Evolutionary conservation across 2,329 filamentous ascomycete genomes (phyloP).

Genomic region (Emmonsiellopsis sp.): DNA sequence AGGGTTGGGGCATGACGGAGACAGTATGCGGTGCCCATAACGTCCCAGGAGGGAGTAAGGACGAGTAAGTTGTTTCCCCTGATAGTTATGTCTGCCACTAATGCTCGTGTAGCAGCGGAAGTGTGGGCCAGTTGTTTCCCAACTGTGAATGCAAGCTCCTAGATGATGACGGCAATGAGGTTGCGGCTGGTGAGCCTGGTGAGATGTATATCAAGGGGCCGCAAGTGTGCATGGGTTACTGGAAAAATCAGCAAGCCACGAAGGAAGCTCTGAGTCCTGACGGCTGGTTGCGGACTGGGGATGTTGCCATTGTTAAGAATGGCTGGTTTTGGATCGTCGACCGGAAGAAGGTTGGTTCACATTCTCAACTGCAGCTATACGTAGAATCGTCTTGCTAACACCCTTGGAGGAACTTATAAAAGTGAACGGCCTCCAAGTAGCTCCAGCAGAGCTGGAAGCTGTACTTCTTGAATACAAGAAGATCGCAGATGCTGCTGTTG

Average conservation of each 20-base stretch:
- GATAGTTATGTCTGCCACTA: background rate
- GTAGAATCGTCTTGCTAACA: background rate
- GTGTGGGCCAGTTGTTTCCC: constrained; percentile 45
- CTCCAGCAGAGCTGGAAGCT: constrained; percentile 57
- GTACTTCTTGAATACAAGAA: constrained; percentile 39
- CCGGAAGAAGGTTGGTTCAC: constrained; percentile 43
- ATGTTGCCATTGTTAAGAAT: constrained; percentile 65
- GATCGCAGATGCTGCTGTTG: constrained; percentile 52
- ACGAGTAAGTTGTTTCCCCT: constrained; percentile 18
- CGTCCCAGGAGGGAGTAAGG: constrained; percentile 30
- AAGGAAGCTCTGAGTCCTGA: constrained; percentile 49
- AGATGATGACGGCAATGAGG: constrained; percentile 44
- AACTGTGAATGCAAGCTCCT: constrained; percentile 47
- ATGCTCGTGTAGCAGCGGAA: constrained; percentile 22
- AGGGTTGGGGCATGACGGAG: constrained; percentile 79
- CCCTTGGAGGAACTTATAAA: constrained; percentile 52
- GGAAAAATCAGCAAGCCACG: constrained; percentile 50
- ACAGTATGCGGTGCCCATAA: constrained; percentile 34
- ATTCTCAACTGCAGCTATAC: constrained; percentile 9
- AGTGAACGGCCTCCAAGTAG: constrained; percentile 62
- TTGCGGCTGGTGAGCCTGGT: constrained; percentile 47
- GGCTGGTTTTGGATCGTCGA: constrained; percentile 87
- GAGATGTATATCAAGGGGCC: constrained; percentile 59
- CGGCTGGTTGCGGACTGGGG: constrained; percentile 83
- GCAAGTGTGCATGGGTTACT: constrained; percentile 54